Evolutionary conservation across 1,284 basidiomycete genomes (phyloP), one percentile per base, ranked within the genome.

Genomic region (Sporisorium scitamineum): DNA sequence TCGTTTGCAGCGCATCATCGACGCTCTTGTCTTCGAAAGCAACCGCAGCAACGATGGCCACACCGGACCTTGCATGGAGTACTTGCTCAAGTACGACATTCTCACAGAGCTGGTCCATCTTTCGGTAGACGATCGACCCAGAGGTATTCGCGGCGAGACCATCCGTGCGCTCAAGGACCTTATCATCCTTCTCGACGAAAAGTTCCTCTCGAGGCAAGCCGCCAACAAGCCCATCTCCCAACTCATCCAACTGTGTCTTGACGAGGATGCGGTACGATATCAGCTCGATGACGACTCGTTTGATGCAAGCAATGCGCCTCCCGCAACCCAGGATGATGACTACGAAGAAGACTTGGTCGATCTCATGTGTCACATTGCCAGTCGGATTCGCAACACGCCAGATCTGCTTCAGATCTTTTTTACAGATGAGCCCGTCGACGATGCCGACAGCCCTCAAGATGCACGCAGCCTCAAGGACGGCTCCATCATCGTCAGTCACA

Each of bases 191-290:
- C 76, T 86, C 41, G 84, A 84, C 27, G 83, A 83, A 31, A 67
- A 70, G n/a, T 84, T 85, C 41, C 63, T 86, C 20, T 79, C 79
- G 9, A 64, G 77, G 16, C 79, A 79, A 53, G 80, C 80, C 14
- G 81, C 80, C 0, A 94, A 97, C 85, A 92, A 91, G 77, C 94
- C 95, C 2, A 91, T 97, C 6, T 89, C 95, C 14, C 88, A 93
- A 44, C 88, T 97, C n/a, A 89, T 98, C 9, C 89, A 93, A 37
- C 91, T 90, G 56, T 97, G 94, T 85, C 92, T 93, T 11, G 94
- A 94, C n/a, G 93, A 95, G 70, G 93, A 95, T 82, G 87, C 94
- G 2, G 92, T 94, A 79, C 92, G 94, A 80, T 90, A 92, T 73
- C 90, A 92, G 22, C 90, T 91, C 13, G 91, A 92, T 45, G 90